Conservation (phyloP, 176 grass and related monocot species). For the Tillandsia fasciculata region DNA sequence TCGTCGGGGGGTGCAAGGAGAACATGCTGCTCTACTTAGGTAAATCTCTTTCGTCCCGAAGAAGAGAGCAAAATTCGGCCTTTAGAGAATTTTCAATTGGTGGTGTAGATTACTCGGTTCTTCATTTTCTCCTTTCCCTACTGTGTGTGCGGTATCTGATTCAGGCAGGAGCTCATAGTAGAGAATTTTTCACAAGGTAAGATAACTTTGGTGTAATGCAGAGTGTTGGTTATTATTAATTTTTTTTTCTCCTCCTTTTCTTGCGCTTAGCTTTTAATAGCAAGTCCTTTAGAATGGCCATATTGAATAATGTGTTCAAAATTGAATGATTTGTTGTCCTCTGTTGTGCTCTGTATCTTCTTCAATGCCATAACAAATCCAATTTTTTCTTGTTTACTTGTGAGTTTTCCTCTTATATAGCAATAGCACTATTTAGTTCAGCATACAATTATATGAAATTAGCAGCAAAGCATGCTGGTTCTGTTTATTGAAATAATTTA, state of each 20-base stretch:
- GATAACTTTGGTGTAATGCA: neutral
- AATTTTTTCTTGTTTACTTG: neutral
- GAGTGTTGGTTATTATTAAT: neutral
- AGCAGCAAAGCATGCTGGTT: no score
- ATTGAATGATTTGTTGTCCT: neutral
- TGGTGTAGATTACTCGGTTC: slow-evolving; percentile 7
- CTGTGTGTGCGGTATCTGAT: neutral
- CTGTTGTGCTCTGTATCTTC: neutral
- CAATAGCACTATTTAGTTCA: no score
- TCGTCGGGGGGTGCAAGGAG: slow-evolving; percentile 23
- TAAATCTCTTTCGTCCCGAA: neutral
- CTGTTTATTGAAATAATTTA: no score
- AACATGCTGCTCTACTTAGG: slow-evolving; percentile 49
- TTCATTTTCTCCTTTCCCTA: neutral
- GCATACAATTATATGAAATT: no score
- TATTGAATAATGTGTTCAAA: neutral
- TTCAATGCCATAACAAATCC: neutral
- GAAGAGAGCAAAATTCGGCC: neutral
- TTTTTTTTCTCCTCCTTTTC: neutral
- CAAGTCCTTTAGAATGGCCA: neutral
- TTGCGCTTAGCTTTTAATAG: neutral
- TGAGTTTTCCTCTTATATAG: neutral
- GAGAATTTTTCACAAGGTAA: neutral
- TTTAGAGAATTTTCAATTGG: neutral
- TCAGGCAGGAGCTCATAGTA: neutral